These are phyloP conservation scores for Ascochyta lentis DNA, from an alignment of 2,329 filamentous ascomycete genomes.

Conservation along the genomic window DNA sequence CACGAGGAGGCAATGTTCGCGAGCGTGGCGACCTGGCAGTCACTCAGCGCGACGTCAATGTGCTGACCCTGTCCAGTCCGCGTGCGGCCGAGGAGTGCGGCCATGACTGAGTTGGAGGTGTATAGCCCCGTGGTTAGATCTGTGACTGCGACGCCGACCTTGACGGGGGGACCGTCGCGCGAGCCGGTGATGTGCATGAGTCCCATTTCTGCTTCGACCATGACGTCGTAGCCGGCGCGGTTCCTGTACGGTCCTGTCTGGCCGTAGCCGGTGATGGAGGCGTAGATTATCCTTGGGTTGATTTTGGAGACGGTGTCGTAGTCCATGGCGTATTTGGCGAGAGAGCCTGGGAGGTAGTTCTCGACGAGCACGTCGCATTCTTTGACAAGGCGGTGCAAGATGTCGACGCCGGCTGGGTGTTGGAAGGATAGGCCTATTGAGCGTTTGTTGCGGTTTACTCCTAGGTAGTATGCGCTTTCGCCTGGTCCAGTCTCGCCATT, in stretches of 20 bases:
- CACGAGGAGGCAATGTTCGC: slow-evolving; percentile 95
- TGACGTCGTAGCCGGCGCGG: slow-evolving; percentile 95
- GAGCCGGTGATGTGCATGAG: slow-evolving; percentile 97
- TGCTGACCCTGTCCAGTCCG: slow-evolving; percentile 85
- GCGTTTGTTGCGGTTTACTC: slow-evolving; percentile 97
- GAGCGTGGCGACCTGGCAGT: slow-evolving; percentile 92
- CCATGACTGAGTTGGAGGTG: slow-evolving; percentile 94
- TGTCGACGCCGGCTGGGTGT: slow-evolving; percentile 79
- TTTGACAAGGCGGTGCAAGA: slow-evolving; percentile 82
- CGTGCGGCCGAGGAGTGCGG: slow-evolving; percentile 78
- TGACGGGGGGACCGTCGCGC: slow-evolving; percentile 88
- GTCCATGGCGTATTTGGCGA: slow-evolving; percentile 91
- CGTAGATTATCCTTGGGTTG: slow-evolving; percentile 89
- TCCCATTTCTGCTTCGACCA: slow-evolving; percentile 98
- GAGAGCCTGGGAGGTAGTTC: slow-evolving; percentile 89
- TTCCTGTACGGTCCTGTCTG: slow-evolving; percentile 90
- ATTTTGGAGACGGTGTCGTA: slow-evolving; percentile 80
- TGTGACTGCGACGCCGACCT: slow-evolving; percentile 96
- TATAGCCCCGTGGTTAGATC: slow-evolving; percentile 95
- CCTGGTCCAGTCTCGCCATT: slow-evolving; percentile 70
- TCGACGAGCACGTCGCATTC: slow-evolving; percentile 94
- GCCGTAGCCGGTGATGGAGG: slow-evolving; percentile 95
- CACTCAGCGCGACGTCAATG: slow-evolving; percentile 88
- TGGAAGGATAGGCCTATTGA: slow-evolving; percentile 92
- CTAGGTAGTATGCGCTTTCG: slow-evolving; percentile 93